These are phyloP conservation scores for Calonectria fujianensis DNA, from an alignment of 2,329 filamentous ascomycete genomes.

Conservation along the genomic window DNA sequence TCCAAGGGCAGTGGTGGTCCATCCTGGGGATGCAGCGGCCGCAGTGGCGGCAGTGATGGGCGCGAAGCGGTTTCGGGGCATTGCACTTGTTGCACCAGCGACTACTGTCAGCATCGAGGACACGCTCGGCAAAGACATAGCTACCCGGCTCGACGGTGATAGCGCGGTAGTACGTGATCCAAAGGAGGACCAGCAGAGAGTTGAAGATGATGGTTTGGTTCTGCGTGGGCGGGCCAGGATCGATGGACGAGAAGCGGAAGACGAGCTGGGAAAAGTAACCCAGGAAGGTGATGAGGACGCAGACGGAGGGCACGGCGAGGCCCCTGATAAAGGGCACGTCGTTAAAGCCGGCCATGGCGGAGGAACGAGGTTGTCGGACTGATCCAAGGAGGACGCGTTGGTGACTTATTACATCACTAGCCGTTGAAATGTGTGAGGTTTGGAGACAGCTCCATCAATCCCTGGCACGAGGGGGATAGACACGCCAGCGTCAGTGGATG, in stretches of 20 bases:
- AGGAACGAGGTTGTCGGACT: conserved; percentile 8
- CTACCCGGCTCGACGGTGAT: conserved; percentile 75
- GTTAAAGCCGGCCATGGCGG: conserved; percentile 64
- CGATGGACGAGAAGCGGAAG: conserved; percentile 75
- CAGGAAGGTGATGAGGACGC: conserved; percentile 80
- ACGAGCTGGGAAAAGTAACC: conserved; percentile 84
- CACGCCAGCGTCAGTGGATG: conserved; percentile 24
- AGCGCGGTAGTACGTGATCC: conserved; percentile 80
- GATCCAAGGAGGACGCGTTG: neutral
- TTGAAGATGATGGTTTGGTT: conserved; percentile 80
- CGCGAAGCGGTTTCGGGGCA: conserved; percentile 83
- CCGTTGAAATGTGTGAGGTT: conserved; percentile 6
- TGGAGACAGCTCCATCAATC: conserved; percentile 26
- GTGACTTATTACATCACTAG: conserved; percentile 31
- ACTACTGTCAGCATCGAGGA: conserved; percentile 58
- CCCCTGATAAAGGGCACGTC: conserved; percentile 67
- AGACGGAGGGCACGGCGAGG: conserved; percentile 82
- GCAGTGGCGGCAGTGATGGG: conserved; percentile 89
- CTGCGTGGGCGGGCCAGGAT: conserved; percentile 75
- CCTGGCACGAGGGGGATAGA: conserved; percentile 17
- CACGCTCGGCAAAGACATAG: conserved; percentile 66
- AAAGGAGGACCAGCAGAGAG: conserved; percentile 76
- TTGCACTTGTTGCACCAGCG: conserved; percentile 86
- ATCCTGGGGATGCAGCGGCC: conserved; percentile 85
- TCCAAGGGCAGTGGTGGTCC: conserved; percentile 94